Evolutionary conservation across 163 green algal genomes (phyloP).

Genomic region (Volvox carteri): DNA sequence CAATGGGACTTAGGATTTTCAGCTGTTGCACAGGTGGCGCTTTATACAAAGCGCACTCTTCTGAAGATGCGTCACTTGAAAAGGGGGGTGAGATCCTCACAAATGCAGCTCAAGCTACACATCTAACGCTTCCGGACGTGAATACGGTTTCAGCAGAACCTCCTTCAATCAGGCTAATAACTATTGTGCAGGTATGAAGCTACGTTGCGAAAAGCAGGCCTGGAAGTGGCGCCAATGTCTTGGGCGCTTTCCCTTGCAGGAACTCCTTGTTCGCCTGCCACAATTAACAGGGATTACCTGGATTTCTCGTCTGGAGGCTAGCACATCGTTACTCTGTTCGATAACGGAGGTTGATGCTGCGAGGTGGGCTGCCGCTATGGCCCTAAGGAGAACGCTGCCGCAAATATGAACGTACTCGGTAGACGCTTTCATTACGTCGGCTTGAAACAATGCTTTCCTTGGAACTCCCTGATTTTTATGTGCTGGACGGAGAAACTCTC

Average conservation of each 20-base stretch:
- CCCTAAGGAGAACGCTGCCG: background rate
- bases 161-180: background rate
- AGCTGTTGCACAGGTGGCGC: background rate
- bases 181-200: slow-evolving; percentile 7
- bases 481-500: too few relatives aligned
- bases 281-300: slow-evolving; percentile 29
- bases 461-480: too few relatives aligned
- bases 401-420: too few relatives aligned
- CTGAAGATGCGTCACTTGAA: background rate
- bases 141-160: background rate
- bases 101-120: background rate
- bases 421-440: too few relatives aligned
- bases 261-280: background rate
- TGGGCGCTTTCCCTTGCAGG: too few relatives aligned
- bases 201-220: background rate
- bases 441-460: too few relatives aligned
- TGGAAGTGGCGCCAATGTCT: background rate
- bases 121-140: background rate
- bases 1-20: slow-evolving; percentile 24
- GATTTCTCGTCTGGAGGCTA: slow-evolving; percentile 22
- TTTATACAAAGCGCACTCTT: background rate
- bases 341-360: slow-evolving; percentile 19
- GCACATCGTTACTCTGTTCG: background rate
- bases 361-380: background rate
- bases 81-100: background rate